phyloP scores from a whole-genome alignment of 2,329 filamentous ascomycete genomes.

The Ophiocordyceps robertsii region DNA sequence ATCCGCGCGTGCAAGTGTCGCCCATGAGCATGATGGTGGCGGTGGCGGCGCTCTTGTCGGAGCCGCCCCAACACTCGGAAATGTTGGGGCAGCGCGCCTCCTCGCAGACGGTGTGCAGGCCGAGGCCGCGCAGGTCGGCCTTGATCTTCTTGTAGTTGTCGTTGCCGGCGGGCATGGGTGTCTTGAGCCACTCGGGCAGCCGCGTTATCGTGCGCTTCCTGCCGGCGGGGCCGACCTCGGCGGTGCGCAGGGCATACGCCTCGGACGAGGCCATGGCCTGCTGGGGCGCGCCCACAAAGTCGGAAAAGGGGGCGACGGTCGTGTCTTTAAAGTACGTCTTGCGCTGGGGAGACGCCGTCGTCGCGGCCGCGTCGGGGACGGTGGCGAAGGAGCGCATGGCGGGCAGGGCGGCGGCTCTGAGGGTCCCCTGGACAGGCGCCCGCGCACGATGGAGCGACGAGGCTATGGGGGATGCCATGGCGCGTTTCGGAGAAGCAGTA shows the following conservation, averaged over 20 bases:
- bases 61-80: slow-evolving; percentile 93
- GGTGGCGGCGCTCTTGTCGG: slow-evolving; percentile 76
- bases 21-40: slow-evolving; percentile 99
- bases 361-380: slow-evolving; percentile 19
- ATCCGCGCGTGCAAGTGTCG: slow-evolving; percentile 92
- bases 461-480: slow-evolving; percentile 19
- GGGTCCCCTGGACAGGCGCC: slow-evolving; percentile 26
- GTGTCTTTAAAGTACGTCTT: slow-evolving; percentile 48
- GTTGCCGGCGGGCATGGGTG: slow-evolving; percentile 71
- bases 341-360: slow-evolving; percentile 14
- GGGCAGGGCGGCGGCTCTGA: slow-evolving; percentile 17
- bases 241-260: slow-evolving; percentile 47
- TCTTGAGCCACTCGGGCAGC: slow-evolving; percentile 90
- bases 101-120: slow-evolving; percentile 92
- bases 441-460: slow-evolving; percentile 28
- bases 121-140: slow-evolving; percentile 76
- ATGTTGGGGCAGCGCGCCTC: slow-evolving; percentile 97
- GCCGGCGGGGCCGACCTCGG: slow-evolving; percentile 49
- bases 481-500: neutral
- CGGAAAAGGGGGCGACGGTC: slow-evolving; percentile 40
- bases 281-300: slow-evolving; percentile 35
- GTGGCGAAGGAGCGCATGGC: slow-evolving; percentile 30
- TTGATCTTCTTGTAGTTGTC: slow-evolving; percentile 90
- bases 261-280: slow-evolving; percentile 35
- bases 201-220: slow-evolving; percentile 55